Conservation (phyloP, 2,329 filamentous ascomycete species). For the Ophiocordyceps camponoti-rufipedis region DNA sequence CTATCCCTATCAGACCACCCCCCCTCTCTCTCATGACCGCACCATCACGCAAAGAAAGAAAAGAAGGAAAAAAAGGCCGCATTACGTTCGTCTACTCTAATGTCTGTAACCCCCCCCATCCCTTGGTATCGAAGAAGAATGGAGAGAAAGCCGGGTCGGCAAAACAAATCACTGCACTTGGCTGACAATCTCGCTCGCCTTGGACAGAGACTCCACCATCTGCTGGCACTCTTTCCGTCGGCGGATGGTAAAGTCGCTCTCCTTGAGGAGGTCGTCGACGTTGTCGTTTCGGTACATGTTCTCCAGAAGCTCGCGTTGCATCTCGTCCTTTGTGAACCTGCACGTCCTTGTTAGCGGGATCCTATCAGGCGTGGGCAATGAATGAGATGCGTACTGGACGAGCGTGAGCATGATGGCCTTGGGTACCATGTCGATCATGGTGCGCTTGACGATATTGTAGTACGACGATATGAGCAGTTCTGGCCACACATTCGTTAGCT, state of each 20-base stretch:
- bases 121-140: conserved; percentile 20
- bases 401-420: conserved; percentile 98
- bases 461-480: conserved; percentile 92
- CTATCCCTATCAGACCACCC: neutral
- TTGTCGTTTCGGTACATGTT: conserved; percentile 91
- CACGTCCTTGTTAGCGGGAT: conserved; percentile 5
- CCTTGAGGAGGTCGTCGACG: conserved; percentile 87
- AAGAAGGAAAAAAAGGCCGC: conserved; percentile 1
- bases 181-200: conserved; percentile 92
- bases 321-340: conserved; percentile 91
- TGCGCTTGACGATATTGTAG: conserved; percentile 94
- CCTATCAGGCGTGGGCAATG: too few species aligned
- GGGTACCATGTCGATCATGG: conserved; percentile 99
- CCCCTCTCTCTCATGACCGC: neutral
- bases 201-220: conserved; percentile 87
- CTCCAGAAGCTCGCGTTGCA: conserved; percentile 92
- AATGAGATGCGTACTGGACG: conserved; percentile 50
- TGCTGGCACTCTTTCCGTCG: conserved; percentile 96
- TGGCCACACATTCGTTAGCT: conserved; percentile 15
- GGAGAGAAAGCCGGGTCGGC: neutral
- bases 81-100: conserved; percentile 17
- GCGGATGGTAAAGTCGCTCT: conserved; percentile 91
- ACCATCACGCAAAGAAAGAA: neutral
- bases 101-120: conserved; percentile 8
- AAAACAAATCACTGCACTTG: conserved; percentile 38